Base-by-base conservation (phyloP, 441 rosid genomes). In the Manihot esculenta region DNA sequence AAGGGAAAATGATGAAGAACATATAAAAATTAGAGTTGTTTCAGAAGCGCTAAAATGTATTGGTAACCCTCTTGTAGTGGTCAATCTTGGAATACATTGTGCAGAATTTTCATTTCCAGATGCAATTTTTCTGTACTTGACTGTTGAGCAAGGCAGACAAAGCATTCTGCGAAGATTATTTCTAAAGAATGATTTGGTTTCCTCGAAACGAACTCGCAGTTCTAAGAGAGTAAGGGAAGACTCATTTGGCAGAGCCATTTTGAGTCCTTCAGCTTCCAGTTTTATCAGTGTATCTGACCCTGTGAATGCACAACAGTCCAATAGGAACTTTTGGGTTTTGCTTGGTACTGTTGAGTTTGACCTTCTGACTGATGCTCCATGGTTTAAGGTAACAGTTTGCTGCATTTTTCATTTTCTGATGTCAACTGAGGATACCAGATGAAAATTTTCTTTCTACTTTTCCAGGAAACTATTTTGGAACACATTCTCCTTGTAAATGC, bases 51-150 rank as follows among this genome's bases (percentile, higher is more conserved):
- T 80, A 10, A 44, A 47, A 49, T 11, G 21, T 2, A 62, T 71
- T 35, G 68, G 44, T 18, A 62, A 71, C 10, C 74, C 68, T 38
- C n/a, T 71, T 3, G 68, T 71, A 3, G 26, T 49, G 38, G 67
- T 71, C 10, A 71, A 55, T 60, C 45, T 59, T 10, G 54, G 57
- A 1, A 27, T 41, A n/a, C 30, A 33, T 21, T 18, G 17, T 44
- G 51, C 77, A 7, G n/a, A 63, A 5, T 50, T 56, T 54, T 44
- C 27, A 1, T 17, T 76, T 71, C 66, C 42, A 12, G 72, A 69
- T 68, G 77, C 88, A 44, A 53, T 79, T 21, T 73, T 72, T 69
- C 63, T 86, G 50, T 76, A 86, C 68, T 73, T 84, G 81, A 76
- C 57, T 26, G 57, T 12, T 24, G 51, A 60, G 15, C 60, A 66